Evolutionary conservation across 768 basidiomycete species (phyloP), one percentile per base, ranked within the genome.

Genomic region (Lactarius deliciosus): DNA sequence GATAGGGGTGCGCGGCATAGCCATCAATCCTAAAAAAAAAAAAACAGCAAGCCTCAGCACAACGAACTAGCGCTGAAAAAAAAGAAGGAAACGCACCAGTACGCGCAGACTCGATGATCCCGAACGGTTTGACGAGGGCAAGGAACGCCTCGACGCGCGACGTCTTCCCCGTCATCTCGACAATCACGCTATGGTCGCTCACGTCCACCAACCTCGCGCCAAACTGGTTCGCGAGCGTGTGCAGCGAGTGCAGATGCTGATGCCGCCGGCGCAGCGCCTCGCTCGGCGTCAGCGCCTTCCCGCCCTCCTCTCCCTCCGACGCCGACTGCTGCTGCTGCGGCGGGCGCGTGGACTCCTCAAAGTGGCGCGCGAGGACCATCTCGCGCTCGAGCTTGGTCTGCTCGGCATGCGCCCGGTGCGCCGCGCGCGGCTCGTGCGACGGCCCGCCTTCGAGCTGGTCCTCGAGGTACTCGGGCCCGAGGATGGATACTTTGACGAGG

Each of bases 1-100:
- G 73, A 98, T 91, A 2, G 96, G 96, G 6, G 97, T 97, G 68
- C 97, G 86, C 5, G 97, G 97, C 92, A 99, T 97, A 7, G 92
- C 96, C 96, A 99, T 99, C 45, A 92, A 79, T 74, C 96, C 96
- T 96, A n/a, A 68, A 6, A 40, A 38, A 38, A 38, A 30, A 32
- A 32, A 7, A 0, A 40, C 38, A 40, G 38, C 38, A 40, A 40
- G 16, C 15, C 15, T 56, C 55, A 56, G 9, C 55, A 38, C 13
- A 43, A 8, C 30, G 20, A 11, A 25, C 18, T 34, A 32, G 3
- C 20, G 1, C 20, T 41, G 61, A 36, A 36, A 16, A 16, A 34
- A 57, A 20, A 43, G n/a, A 16, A 60, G 1, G 62, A 40, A 11
- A 80, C 85, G 65, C 68, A 96, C 96, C 96, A 40, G 94, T 95